Evolutionary conservation across 805 yeast species (phyloP), one percentile per base, ranked within the genome.

Genomic region (Metschnikowia proteae): DNA sequence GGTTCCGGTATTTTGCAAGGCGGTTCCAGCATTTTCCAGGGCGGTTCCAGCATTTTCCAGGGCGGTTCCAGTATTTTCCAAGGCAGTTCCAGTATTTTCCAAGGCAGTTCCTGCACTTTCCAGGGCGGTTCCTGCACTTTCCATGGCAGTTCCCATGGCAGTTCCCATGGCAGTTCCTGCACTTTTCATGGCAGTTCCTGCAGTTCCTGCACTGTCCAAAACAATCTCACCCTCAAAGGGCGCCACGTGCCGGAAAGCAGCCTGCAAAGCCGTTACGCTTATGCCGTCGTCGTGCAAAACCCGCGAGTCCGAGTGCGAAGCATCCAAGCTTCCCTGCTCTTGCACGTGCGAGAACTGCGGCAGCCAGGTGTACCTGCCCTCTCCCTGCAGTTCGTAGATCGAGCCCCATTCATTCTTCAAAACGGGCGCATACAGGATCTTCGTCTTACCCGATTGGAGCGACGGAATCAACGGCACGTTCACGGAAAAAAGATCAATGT

Each of bases 391-490:
- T 45, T 65, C 62, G 62, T 81, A 88, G 6, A 87, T 76, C 0
- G 88, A 75, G 1, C 77, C 74, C 98, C 98, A 94, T 55, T 74
- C 69, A 66, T 92, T 92, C 48, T 82, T 81, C 61, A 89, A 74
- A 43, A 92, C 81, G n/a, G 95, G 91, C 3, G 95, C 84, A 64
- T 79, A 88, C 49, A 75, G 63, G 34, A 86, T 79, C 58, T 79
- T 83, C 1, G 96, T 86, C 11, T 68, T 52, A 3, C 78, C 76
- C n/a, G 73, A 58, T 51, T 75, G 68, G 43, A 88, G 70, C 6
- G 71, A 66, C 3, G 73, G 75, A n/a, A 71, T 68, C 38, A 94
- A 70, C 3, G 99, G 98, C 4, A 94, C 77, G 62, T 92, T 94
- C 28, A 94, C 73, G n/a, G 89, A 75, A 65, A 85, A 92, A 35